Conservation (phyloP, 164 flowering plant species). For the Paratinospora sagittata region DNA sequence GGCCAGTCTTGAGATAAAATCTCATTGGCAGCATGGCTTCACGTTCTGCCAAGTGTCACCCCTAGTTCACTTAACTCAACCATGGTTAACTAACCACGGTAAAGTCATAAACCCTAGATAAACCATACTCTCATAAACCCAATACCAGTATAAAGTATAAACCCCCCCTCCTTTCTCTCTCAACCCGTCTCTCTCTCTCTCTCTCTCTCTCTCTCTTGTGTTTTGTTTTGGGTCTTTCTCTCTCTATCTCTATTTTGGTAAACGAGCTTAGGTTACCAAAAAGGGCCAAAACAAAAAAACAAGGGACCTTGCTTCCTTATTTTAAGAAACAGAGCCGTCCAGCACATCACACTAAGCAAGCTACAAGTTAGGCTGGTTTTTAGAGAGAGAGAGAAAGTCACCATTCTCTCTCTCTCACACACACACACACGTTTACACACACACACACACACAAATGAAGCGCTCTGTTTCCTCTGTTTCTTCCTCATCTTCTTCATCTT, state of each 20-base stretch:
- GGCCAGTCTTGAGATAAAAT: conserved; percentile 7
- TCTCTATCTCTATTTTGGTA: conserved; percentile 39
- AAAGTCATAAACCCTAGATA: conserved; percentile 5
- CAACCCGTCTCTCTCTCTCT: conserved; percentile 6
- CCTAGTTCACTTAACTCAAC: conserved; percentile 19
- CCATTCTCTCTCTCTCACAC: no score
- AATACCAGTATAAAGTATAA: no score
- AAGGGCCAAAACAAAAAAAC: not conserved
- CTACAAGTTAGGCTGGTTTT: not conserved
- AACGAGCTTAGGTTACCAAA: conserved; percentile 44
- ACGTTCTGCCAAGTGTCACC: conserved; percentile 46
- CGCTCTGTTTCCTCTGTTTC: no score
- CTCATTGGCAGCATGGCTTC: conserved; percentile 55
- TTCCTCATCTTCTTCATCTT: not conserved
- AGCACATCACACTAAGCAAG: not conserved
- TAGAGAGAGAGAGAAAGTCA: no score
- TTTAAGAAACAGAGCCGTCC: not conserved
- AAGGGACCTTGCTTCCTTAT: not conserved
- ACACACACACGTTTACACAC: no score
- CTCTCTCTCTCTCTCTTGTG: not conserved
- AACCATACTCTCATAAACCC: not conserved
- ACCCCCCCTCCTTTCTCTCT: conserved; percentile 6
- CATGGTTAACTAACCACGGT: conserved; percentile 27
- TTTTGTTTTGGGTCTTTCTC: not conserved
- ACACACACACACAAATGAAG: no score